Percentiles rank a stretch among this genome's conserved stretches.
phyloP scores from a whole-genome alignment of 345 rosid genomes.

The Eucalyptus guilfoylei region DNA sequence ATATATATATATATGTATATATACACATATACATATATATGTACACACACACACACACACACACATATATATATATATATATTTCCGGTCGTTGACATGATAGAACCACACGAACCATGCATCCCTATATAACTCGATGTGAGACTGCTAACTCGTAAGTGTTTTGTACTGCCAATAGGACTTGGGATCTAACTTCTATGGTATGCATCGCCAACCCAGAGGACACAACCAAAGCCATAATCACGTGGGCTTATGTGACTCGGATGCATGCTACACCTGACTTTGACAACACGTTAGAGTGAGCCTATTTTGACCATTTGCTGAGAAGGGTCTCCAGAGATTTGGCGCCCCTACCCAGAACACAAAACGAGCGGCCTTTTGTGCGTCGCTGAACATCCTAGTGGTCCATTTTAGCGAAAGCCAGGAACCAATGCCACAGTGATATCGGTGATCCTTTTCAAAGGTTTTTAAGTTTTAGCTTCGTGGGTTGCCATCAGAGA shows the following conservation, averaged over 20 bases:
- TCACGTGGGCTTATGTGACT: neutral
- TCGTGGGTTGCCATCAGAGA: neutral
- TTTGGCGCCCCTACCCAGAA: neutral
- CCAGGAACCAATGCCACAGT: neutral
- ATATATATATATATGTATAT: too few relatives aligned
- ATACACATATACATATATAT: too few relatives aligned
- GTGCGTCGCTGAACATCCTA: neutral
- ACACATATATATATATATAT: too few relatives aligned
- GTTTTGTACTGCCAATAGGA: neutral
- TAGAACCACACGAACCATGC: neutral
- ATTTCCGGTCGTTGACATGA: neutral
- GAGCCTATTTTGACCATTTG: neutral
- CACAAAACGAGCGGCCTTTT: neutral
- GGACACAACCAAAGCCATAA: neutral
- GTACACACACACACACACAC: too few relatives aligned
- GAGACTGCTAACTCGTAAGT: neutral
- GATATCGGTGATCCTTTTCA: neutral
- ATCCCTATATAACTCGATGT: neutral
- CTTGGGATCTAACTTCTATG: neutral
- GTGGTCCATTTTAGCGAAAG: neutral
- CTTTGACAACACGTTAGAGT: neutral
- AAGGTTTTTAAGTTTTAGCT: neutral
- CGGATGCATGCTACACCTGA: neutral
- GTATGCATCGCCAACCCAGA: neutral
- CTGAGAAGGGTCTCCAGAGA: neutral